phyloP scores from a whole-genome alignment of 2,329 filamentous ascomycete genomes.

The Paecilomyces dactylethromorphus region DNA sequence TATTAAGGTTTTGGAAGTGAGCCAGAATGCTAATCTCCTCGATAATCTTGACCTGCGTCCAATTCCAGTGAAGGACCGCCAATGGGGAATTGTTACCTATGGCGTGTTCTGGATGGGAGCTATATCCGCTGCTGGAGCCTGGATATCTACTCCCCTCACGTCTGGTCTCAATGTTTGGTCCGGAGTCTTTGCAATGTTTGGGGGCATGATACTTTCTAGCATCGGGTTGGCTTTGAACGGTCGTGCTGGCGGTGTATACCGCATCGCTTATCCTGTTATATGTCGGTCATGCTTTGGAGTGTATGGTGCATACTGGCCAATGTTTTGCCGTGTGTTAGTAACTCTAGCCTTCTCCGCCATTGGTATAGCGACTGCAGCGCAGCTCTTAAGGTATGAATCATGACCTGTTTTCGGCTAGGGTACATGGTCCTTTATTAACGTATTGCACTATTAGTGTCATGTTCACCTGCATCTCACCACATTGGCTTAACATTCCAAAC shows the following conservation, averaged over 20 bases:
- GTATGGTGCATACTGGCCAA: conserved; percentile 38
- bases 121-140: conserved; percentile 18
- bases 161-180: conserved; percentile 44
- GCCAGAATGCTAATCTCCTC: conserved; percentile 8
- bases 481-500: conserved; percentile 34
- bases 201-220: conserved; percentile 27
- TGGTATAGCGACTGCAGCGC: conserved; percentile 15
- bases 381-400: no score
- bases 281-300: conserved; percentile 35
- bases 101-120: conserved; percentile 33
- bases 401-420: no score
- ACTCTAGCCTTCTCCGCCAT: conserved; percentile 43
- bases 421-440: no score
- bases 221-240: conserved; percentile 31
- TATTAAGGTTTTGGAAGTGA: no score
- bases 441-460: conserved; percentile 19
- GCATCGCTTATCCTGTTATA: conserved; percentile 34
- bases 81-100: conserved; percentile 32
- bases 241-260: conserved; percentile 33
- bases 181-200: conserved; percentile 30
- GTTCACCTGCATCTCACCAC: conserved; percentile 38
- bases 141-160: conserved; percentile 30
- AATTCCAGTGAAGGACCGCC: conserved; percentile 29
- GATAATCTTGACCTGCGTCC: conserved; percentile 34
- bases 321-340: conserved; percentile 32